Conservation (phyloP, 495 filamentous ascomycete species). For the Daldinia concentrica region DNA sequence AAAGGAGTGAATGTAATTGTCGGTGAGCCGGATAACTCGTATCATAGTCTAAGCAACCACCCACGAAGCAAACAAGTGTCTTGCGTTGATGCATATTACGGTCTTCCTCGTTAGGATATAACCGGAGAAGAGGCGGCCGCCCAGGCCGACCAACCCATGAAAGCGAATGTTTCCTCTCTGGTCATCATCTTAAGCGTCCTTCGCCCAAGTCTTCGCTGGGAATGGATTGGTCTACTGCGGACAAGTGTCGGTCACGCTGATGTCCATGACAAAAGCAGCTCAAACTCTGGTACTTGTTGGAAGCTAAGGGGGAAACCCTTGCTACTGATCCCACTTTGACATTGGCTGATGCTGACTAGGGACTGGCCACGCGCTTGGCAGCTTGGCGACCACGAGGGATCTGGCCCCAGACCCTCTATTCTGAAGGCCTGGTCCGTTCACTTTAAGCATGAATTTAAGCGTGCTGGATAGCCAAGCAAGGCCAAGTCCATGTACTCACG, state of each 20-base stretch:
- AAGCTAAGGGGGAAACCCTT: slow-evolving; percentile 27
- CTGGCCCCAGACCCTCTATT: slow-evolving; percentile 38
- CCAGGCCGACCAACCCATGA: neutral
- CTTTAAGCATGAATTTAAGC: slow-evolving; percentile 63
- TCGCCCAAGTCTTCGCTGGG: neutral
- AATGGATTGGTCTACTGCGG: slow-evolving; percentile 3
- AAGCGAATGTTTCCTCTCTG: neutral
- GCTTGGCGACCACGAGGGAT: slow-evolving; percentile 49
- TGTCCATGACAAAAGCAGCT: slow-evolving; percentile 19
- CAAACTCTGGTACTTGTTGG: slow-evolving; percentile 9
- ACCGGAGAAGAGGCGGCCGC: neutral
- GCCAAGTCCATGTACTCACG: neutral
- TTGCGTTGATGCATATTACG: neutral
- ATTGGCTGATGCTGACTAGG: slow-evolving; percentile 27
- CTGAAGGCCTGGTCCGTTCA: slow-evolving; percentile 39
- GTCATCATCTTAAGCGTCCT: slow-evolving; percentile 4
- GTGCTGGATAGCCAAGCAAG: slow-evolving; percentile 35
- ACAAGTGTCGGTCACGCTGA: slow-evolving; percentile 31
- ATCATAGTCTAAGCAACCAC: slow-evolving; percentile 25
- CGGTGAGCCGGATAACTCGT: slow-evolving; percentile 21
- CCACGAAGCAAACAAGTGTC: slow-evolving; percentile 37
- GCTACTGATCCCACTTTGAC: slow-evolving; percentile 20
- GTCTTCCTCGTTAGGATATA: neutral
- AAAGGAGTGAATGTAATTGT: slow-evolving; percentile 24
- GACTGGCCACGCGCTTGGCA: slow-evolving; percentile 36